Evolutionary conservation across 2,329 filamentous ascomycete species (phyloP).

Genomic region (Aspergillus tubingensis): DNA sequence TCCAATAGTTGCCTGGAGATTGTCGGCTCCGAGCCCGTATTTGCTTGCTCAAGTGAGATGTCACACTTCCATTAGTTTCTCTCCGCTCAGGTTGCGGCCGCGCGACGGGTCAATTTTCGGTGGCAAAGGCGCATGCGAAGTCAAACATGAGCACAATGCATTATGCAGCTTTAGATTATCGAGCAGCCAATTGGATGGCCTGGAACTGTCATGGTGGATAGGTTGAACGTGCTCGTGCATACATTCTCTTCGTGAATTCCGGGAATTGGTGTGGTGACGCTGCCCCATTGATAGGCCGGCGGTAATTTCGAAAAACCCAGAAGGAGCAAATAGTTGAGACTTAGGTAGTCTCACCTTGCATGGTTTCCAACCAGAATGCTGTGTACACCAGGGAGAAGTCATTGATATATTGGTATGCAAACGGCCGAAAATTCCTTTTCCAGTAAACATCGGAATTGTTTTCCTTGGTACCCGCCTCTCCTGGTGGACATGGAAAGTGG

Average conservation of each 20-base stretch:
- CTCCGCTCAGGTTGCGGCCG: not conserved
- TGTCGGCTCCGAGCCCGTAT: not conserved
- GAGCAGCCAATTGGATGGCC: constrained; percentile 1
- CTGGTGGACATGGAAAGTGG: not conserved
- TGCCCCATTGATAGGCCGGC: not conserved
- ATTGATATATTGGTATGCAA: not conserved
- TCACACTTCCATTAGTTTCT: constrained; percentile 3
- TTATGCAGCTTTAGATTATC: constrained; percentile 7
- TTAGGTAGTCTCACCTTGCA: not conserved
- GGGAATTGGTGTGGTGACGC: constrained; percentile 6
- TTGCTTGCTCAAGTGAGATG: not conserved
- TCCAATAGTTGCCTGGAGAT: not conserved
- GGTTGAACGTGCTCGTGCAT: constrained; percentile 12
- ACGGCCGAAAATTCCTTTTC: not conserved
- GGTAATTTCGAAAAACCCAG: not conserved
- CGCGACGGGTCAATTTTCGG: not conserved
- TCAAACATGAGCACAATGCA: constrained; percentile 1
- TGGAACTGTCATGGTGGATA: not conserved
- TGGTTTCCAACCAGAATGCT: not conserved
- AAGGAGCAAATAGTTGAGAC: not conserved
- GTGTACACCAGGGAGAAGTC: not conserved
- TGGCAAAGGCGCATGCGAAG: constrained; percentile 10
- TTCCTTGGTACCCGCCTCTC: not conserved
- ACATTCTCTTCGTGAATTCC: constrained; percentile 11
- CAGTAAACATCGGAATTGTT: not conserved